Base-by-base conservation (phyloP, 73 alveolate species). In the Symbiodinium natans region DNA sequence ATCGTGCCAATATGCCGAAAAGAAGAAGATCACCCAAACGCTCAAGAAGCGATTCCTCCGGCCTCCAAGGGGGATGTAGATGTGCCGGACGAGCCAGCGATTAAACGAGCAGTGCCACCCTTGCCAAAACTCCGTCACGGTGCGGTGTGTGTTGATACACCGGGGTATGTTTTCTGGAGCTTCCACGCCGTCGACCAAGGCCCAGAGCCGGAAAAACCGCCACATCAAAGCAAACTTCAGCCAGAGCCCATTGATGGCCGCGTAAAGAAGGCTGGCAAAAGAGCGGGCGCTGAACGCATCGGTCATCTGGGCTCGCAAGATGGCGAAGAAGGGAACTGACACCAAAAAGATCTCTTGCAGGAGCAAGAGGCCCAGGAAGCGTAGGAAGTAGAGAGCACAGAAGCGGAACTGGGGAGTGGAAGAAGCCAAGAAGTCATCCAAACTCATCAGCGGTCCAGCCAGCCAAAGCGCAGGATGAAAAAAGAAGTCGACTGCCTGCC, bases 1-100 rank as follows among this genome's bases (percentile, higher is more conserved):
- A 86, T 99, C 99, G 98, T 99, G 99, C 99, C 99, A 99, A 27
- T 99, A 74, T 77, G 99, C 99, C 3, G 99, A 99, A 96, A 99
- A 99, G 71, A 99, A 96, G 95, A 99, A 99, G 39, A 99, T 98
- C 38, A 99, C 98, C 99, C 99, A 99, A 82, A 99, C 99, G 94
- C 99, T 99, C 41, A 99, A 68, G 36, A 99, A 54, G 94, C 99
- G 99, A 39, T 93, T 84, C 48, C 99, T 84, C 82, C 46, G 73
- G 23, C 99, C 99, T 93, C 99, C 99, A 48, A 99, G 93, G 54
- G 99, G 99, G n/a, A 99, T 92, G 94, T 99, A 99, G 56, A 99
- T 99, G 96, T 99, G 99, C 89, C 99, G 99, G 40, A 99, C 95
- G 83, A 99, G 38, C 99, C 99, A 99, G 36, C 99, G 98, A 95